Base-by-base conservation (phyloP, 2,329 filamentous ascomycete species). In the Botryotinia globosa region DNA sequence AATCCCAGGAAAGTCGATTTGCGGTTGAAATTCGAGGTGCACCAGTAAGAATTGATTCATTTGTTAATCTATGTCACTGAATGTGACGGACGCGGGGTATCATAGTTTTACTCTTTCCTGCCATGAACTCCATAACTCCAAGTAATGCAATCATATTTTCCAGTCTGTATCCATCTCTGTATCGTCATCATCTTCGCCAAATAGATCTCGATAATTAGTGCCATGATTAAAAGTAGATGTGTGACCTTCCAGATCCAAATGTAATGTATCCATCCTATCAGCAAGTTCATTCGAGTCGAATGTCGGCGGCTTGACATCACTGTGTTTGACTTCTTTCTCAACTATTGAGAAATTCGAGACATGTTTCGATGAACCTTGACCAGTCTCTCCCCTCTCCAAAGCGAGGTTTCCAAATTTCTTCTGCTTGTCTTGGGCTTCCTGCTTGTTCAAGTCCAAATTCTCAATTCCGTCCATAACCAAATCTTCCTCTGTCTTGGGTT, bases 401-500 rank as follows among this genome's bases (percentile, higher is more conserved):
- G 87, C 87, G 18, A 89, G 81, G 4, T 84, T 81, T 37, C 81
- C 81, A 1, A 81, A 81, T 68, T 85, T 82, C 70, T 82, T 78
- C 3, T 81, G 81, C 22, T 75, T 74, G 16, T 69, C 65, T 34
- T 81, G 80, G 45, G 82, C 82, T 32, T 82, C 81, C 72, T 85
- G 81, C 56, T 85, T 83, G 56, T 85, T 82, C 10, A 88, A 78
- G 76, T 83, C 83, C 61, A 87, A 74, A 42, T 82, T 81, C 1
- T 81, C 82, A 34, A 78, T 59, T 5, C 74, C 75, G 39, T 78
- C 74, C 37, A 77, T 74, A 29, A 77, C 61, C 14, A 59, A 64
- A 73, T 75, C 73, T n/a, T 83, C 81, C 12, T 79, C 83, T 63
- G 84, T 82, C 78, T 85, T 86, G 65, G 88, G 87, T 81, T 97